Conservation (phyloP, 371 early-diverging fungal species). For the Mucor sp. region DNA sequence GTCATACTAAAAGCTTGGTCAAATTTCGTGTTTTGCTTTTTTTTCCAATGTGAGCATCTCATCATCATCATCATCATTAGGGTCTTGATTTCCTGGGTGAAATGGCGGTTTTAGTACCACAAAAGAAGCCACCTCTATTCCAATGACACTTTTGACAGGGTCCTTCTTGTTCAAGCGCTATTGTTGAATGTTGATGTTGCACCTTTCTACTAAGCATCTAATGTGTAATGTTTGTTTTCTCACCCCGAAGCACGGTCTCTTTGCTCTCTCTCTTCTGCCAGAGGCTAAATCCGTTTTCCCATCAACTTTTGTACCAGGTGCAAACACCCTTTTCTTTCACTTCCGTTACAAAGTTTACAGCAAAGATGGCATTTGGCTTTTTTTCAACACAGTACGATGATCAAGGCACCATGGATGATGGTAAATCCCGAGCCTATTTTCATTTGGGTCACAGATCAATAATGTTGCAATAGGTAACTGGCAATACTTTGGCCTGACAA, state of each 20-base stretch:
- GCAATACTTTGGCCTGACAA: conserved; percentile 62
- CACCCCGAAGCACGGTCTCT: not conserved
- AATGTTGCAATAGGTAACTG: conserved; percentile 34
- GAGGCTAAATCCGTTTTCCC: not conserved
- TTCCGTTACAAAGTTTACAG: not conserved
- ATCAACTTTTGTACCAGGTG: not conserved
- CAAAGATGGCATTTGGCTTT: conserved; percentile 48
- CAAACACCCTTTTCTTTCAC: not conserved
- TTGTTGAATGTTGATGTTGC: not conserved
- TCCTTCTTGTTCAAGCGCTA: not conserved
- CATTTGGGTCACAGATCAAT: not conserved
- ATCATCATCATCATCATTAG: not conserved
- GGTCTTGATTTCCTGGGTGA: no score
- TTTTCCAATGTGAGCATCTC: not conserved
- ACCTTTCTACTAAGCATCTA: not conserved
- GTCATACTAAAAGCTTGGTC: not conserved
- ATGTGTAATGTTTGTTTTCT: not conserved
- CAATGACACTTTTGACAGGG: not conserved
- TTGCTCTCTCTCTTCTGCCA: not conserved
- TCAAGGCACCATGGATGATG: conserved; percentile 54
- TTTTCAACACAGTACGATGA: conserved; percentile 44
- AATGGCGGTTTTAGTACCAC: no score
- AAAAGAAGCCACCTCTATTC: not conserved
- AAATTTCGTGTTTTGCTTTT: not conserved
- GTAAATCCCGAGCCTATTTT: conserved; percentile 20